Conservation (phyloP, 192 early-diverging fungal species). For the Coemansia furcata region DNA sequence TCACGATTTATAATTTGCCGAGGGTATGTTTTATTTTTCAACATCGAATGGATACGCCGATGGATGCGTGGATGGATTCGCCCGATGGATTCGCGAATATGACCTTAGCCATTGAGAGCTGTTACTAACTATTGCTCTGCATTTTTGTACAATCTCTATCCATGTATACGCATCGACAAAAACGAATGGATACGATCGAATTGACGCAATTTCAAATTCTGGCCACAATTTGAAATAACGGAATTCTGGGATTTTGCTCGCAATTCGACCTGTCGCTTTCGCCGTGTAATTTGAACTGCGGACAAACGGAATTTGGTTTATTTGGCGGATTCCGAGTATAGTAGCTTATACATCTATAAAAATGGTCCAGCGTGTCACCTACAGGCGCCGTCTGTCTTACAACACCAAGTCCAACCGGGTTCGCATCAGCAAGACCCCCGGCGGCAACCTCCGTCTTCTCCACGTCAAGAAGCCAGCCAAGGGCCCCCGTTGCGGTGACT, state of each 20-base stretch:
- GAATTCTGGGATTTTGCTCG: neutral
- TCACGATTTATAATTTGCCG: slow-evolving; percentile 1
- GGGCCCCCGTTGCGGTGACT: slow-evolving; percentile 96
- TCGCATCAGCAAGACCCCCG: slow-evolving; percentile 76
- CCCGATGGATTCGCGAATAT: neutral
- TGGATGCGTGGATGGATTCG: neutral
- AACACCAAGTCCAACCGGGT: slow-evolving; percentile 87
- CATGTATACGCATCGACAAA: neutral
- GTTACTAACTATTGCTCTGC: neutral
- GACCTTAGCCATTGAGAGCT: neutral
- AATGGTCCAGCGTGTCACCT: slow-evolving; percentile 74
- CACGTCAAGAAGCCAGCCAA: slow-evolving; percentile 91
- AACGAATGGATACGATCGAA: neutral
- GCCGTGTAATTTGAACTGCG: neutral
- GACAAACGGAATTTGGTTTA: neutral
- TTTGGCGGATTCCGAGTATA: neutral
- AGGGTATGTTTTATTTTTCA: neutral
- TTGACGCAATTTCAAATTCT: neutral
- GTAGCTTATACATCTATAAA: slow-evolving; percentile 44
- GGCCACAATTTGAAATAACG: neutral
- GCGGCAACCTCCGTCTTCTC: slow-evolving; percentile 86
- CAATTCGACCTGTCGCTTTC: neutral
- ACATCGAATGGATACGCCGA: slow-evolving; percentile 1
- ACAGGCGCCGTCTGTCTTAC: slow-evolving; percentile 83
- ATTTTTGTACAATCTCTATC: neutral